Conservation (phyloP, 495 filamentous ascomycete genomes). For the Xylaria venustula region DNA sequence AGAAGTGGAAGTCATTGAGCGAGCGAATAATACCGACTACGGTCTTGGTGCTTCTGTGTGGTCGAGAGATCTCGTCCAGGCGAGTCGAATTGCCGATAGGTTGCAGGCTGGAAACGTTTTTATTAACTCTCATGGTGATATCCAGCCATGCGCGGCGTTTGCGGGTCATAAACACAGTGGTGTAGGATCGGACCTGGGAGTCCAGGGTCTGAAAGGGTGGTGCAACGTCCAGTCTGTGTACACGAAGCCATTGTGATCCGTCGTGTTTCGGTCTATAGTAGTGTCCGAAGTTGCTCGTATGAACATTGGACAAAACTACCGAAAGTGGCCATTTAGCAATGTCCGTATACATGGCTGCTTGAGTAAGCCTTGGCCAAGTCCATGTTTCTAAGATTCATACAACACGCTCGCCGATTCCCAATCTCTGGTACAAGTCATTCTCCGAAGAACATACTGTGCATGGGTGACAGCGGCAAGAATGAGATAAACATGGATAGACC, state of each 20-base stretch:
- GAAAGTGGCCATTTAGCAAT: too few relatives aligned
- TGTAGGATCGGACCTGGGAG: constrained; percentile 52
- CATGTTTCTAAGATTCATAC: too few relatives aligned
- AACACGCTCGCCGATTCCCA: too few relatives aligned
- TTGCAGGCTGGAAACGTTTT: constrained; percentile 55
- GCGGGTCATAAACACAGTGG: constrained; percentile 58
- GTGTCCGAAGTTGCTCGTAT: too few relatives aligned
- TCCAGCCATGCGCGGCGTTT: constrained; percentile 43
- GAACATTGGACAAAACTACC: too few relatives aligned
- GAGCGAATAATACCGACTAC: constrained; percentile 50
- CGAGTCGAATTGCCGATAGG: constrained; percentile 44
- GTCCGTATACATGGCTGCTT: too few relatives aligned
- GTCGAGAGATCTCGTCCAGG: constrained; percentile 44
- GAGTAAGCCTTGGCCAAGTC: too few relatives aligned
- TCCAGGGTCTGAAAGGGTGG: constrained; percentile 47
- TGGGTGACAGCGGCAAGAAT: too few relatives aligned
- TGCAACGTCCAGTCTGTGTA: constrained; percentile 47
- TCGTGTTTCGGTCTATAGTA: too few relatives aligned
- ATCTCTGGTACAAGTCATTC: too few relatives aligned
- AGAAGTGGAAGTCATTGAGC: constrained; percentile 53
- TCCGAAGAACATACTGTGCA: too few relatives aligned
- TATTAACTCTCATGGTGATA: constrained; percentile 44
- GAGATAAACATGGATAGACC: too few relatives aligned
- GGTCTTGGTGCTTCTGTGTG: constrained; percentile 59
- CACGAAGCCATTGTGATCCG: not conserved